Conservation (phyloP, 2,329 filamentous ascomycete genomes). For the Nemania abortiva region DNA sequence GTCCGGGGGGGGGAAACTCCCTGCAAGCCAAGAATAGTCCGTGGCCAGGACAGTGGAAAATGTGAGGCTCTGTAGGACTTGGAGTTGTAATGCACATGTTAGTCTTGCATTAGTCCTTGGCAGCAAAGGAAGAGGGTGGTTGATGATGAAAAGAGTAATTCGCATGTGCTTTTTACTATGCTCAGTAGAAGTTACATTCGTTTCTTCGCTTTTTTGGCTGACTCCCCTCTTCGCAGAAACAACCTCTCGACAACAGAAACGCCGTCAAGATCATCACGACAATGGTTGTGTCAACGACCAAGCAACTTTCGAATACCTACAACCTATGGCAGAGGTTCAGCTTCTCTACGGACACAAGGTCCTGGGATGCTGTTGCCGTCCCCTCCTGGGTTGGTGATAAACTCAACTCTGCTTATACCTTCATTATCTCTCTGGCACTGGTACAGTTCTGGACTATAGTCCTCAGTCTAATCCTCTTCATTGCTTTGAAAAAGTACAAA, state of each 20-base stretch:
- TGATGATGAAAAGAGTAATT: neutral
- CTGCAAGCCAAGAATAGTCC: neutral
- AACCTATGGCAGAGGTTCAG: neutral
- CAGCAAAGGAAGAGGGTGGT: neutral
- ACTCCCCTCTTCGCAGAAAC: neutral
- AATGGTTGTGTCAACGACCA: neutral
- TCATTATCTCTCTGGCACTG: neutral
- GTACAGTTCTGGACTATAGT: slow-evolving; percentile 3
- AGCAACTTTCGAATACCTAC: neutral
- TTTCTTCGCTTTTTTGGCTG: neutral
- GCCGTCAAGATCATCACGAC: neutral
- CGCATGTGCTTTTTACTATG: neutral
- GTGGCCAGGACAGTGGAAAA: neutral
- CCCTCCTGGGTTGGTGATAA: neutral
- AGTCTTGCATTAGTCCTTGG: neutral
- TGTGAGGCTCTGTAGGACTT: neutral
- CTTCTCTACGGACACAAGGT: neutral
- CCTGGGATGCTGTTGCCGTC: neutral
- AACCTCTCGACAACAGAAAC: neutral
- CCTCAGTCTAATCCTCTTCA: neutral
- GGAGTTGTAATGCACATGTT: neutral
- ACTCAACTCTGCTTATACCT: neutral
- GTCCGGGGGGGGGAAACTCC: neutral
- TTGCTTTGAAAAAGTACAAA: neutral
- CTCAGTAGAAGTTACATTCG: neutral